Evolutionary conservation across 257 asterid species (phyloP).

Genomic region (Solanum pinnatisectum): DNA sequence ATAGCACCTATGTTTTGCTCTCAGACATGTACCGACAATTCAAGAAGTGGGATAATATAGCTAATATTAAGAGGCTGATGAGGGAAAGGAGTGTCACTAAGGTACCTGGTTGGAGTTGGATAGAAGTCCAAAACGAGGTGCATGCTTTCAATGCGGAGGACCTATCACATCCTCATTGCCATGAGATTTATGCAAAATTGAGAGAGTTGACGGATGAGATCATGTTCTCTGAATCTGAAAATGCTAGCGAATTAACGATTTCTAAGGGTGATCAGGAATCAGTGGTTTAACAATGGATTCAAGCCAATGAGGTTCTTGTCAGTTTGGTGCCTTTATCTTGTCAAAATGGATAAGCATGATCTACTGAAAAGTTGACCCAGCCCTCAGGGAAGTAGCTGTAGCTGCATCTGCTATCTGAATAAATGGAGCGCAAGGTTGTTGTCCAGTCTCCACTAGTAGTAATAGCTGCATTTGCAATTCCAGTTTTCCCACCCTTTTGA

Average conservation of each 20-base stretch:
- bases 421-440: not conserved
- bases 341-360: not conserved
- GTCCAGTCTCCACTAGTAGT: not conserved
- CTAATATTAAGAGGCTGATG: constrained; percentile 62
- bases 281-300: not conserved
- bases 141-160: constrained; percentile 76
- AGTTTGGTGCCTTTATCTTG: not conserved
- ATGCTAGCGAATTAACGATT: not conserved
- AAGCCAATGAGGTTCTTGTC: not conserved
- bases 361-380: not conserved
- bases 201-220: constrained; percentile 33
- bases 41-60: constrained; percentile 73
- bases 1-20: constrained; percentile 66
- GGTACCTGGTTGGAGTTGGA: constrained; percentile 94
- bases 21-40: constrained; percentile 73
- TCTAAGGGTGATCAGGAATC: constrained; percentile 14
- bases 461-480: not conserved
- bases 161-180: constrained; percentile 47
- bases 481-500: not conserved
- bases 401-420: not conserved
- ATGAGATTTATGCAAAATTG: constrained; percentile 37
- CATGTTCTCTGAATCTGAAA: constrained; percentile 15
- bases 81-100: constrained; percentile 55
- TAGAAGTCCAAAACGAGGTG: constrained; percentile 46
- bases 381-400: not conserved